phyloP scores from a whole-genome alignment of 257 asterid species.

The Paulownia fortunei region DNA sequence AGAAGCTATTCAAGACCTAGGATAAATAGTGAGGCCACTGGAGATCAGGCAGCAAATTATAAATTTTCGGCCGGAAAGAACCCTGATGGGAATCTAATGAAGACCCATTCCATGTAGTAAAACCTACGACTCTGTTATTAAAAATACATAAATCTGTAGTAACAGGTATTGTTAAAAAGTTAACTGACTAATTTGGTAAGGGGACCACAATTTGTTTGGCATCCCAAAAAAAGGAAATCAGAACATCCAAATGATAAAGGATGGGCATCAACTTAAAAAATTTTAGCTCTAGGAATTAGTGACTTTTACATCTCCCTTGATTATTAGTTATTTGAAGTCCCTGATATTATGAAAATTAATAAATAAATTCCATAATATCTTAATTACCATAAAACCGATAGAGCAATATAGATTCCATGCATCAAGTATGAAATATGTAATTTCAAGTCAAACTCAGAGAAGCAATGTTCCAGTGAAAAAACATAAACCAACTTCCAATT shows the following conservation, averaged over 20 bases:
- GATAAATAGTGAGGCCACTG: not conserved
- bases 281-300: not conserved
- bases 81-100: not conserved
- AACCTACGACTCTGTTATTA: not conserved
- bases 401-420: not conserved
- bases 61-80: not conserved
- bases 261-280: not conserved
- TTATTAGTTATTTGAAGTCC: not conserved
- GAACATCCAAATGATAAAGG: not conserved
- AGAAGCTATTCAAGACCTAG: conserved; percentile 5
- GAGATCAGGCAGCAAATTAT: not conserved
- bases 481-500: conserved; percentile 2
- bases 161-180: not conserved
- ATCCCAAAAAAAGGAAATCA: not conserved
- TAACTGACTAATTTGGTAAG: not conserved
- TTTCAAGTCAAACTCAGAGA: not conserved
- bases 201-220: not conserved
- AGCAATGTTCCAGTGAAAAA: not conserved
- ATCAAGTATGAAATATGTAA: not conserved
- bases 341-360: not conserved
- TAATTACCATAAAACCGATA: not conserved
- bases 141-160: not conserved
- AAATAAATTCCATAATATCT: not conserved
- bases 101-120: not conserved
- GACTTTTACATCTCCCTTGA: not conserved